Conservation (phyloP, 805 yeast species). For the Cyberlindnera amylophila region DNA sequence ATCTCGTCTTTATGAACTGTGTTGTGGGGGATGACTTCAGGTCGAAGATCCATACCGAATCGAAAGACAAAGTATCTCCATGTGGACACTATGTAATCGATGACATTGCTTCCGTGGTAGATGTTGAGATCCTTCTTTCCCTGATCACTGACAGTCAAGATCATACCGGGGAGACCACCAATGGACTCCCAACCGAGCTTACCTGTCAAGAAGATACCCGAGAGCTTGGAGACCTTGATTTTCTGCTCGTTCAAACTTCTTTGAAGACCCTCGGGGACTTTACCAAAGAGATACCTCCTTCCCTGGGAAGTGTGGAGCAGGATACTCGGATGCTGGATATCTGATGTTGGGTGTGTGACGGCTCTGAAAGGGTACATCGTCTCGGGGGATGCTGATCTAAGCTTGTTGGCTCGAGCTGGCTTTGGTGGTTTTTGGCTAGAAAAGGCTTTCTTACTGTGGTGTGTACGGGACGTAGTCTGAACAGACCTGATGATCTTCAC, state of each 20-base stretch:
- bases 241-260: conserved; percentile 62
- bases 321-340: conserved; percentile 53
- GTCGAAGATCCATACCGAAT: conserved; percentile 54
- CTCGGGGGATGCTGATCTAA: no score
- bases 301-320: conserved; percentile 37
- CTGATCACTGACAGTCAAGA: conserved; percentile 78
- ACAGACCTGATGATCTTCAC: conserved; percentile 11
- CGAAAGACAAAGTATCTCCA: conserved; percentile 89
- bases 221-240: conserved; percentile 52
- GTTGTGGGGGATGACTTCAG: conserved; percentile 25
- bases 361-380: conserved; percentile 49
- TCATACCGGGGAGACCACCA: conserved; percentile 90
- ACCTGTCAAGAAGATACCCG: conserved; percentile 76
- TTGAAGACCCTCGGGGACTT: conserved; percentile 83
- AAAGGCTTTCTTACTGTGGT: no score
- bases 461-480: neutral
- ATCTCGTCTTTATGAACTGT: conserved; percentile 32
- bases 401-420: no score
- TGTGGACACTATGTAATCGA: conserved; percentile 61
- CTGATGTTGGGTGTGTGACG: conserved; percentile 59
- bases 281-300: conserved; percentile 64
- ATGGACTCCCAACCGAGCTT: conserved; percentile 68
- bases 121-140: conserved; percentile 57
- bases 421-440: no score
- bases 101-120: conserved; percentile 44